These are phyloP conservation scores for Sarocladium strictum DNA, from an alignment of 2,329 filamentous ascomycete genomes.

Conservation along the genomic window DNA sequence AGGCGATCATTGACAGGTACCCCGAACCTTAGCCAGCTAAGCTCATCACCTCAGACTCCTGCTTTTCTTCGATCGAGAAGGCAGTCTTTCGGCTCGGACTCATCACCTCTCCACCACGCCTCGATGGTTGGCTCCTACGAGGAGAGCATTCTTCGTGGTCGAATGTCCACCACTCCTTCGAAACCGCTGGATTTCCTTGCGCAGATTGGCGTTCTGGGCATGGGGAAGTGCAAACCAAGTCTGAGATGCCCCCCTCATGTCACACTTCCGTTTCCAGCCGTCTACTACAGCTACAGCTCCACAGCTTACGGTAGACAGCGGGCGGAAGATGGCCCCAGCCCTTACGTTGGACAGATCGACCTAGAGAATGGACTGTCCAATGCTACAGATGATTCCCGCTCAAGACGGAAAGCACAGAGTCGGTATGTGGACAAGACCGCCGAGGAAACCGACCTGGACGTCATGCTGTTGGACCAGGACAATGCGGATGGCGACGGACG, in stretches of 20 bases:
- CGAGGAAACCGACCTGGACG: constrained; percentile 20
- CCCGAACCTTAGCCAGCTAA: constrained; percentile 30
- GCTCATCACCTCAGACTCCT: constrained; percentile 42
- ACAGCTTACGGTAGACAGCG: constrained; percentile 58
- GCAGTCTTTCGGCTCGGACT: constrained; percentile 68
- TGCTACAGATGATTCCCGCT: constrained; percentile 39
- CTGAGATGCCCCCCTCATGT: constrained; percentile 86
- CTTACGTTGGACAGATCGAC: constrained; percentile 91
- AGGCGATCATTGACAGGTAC: constrained; percentile 66
- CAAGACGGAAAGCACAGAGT: constrained; percentile 42
- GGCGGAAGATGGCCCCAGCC: constrained; percentile 80
- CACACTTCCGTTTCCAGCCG: constrained; percentile 83
- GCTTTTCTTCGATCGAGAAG: constrained; percentile 49
- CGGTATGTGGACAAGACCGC: constrained; percentile 33
- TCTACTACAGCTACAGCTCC: constrained; percentile 88
- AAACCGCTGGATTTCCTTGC: constrained; percentile 89
- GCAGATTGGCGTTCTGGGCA: constrained; percentile 88
- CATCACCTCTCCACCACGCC: constrained; percentile 75
- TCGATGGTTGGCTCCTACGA: constrained; percentile 98
- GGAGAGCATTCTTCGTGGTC: constrained; percentile 87
- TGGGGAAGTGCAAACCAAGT: constrained; percentile 80
- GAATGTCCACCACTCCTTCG: constrained; percentile 95
- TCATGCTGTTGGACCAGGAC: constrained; percentile 14
- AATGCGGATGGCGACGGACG: constrained; percentile 14
- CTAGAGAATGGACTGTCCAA: constrained; percentile 71